These are phyloP conservation scores for Kazachstania kunashirensis DNA, from an alignment of 805 yeast genomes.

Conservation along the genomic window DNA sequence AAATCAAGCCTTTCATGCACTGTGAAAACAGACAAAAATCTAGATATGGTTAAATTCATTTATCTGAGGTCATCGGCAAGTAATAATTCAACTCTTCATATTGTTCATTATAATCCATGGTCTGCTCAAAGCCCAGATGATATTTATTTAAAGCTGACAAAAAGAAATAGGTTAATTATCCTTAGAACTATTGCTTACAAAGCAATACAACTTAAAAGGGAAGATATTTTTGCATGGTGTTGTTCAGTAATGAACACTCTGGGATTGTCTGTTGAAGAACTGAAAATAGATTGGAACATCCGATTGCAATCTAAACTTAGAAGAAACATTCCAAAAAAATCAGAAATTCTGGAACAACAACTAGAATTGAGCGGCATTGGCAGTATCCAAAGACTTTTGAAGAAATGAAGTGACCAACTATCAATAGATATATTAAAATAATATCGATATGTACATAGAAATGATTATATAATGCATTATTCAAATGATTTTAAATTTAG, in stretches of 20 bases:
- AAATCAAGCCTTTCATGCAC: too few relatives aligned
- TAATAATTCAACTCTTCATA: constrained; percentile 1
- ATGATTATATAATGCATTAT: not conserved
- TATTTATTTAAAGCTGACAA: constrained; percentile 14
- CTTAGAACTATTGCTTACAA: constrained; percentile 19
- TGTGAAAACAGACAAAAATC: not conserved
- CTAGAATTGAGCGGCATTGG: too few relatives aligned
- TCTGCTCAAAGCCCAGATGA: constrained; percentile 11
- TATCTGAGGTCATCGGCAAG: constrained; percentile 9
- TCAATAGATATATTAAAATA: too few relatives aligned
- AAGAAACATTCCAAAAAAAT: too few relatives aligned
- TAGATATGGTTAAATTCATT: constrained; percentile 18
- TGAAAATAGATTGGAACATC: constrained; percentile 20
- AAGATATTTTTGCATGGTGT: constrained; percentile 22
- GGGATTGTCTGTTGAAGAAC: constrained; percentile 18
- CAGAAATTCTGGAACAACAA: too few relatives aligned
- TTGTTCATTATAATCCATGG: constrained; percentile 16
- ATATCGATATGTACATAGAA: too few relatives aligned
- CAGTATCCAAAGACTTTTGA: too few relatives aligned
- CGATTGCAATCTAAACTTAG: constrained; percentile 7
- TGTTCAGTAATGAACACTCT: constrained; percentile 14
- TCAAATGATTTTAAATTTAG: constrained; percentile 1
- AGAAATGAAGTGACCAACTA: too few relatives aligned
- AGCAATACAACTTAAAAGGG: constrained; percentile 12
- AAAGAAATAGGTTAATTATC: constrained; percentile 15